A percentile compares a stretch with the other conserved stretches of the same genome.
phyloP scores from a whole-genome alignment of 176 grass and related monocot genomes.

The Chrysopogon serrulatus region DNA sequence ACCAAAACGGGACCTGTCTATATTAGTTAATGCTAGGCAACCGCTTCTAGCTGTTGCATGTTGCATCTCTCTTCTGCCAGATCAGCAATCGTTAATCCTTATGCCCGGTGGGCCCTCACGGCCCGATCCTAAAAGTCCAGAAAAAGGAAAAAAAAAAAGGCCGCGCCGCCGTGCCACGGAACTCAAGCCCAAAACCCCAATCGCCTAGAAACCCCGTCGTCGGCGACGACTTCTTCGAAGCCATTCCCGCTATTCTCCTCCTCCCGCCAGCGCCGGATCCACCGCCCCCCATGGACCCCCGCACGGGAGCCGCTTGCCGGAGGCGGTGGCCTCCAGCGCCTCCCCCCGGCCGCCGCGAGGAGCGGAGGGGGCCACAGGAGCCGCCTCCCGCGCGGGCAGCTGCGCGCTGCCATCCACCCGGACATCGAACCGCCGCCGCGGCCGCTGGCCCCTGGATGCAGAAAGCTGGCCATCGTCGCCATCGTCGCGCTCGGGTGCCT shows the following conservation, averaged over 20 bases:
- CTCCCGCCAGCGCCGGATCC: neutral
- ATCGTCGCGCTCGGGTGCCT: constrained; percentile 57
- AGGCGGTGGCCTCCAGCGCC: constrained; percentile 30
- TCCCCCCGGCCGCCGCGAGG: constrained; percentile 19
- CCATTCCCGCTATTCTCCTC: neutral
- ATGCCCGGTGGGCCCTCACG: neutral
- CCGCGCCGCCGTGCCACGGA: neutral
- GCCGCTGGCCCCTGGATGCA: constrained; percentile 58
- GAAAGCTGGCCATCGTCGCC: constrained; percentile 58
- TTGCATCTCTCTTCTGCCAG: neutral
- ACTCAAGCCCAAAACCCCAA: neutral
- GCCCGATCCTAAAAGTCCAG: neutral
- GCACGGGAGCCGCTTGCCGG: neutral
- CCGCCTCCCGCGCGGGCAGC: constrained; percentile 10
- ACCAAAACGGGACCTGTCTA: too few species aligned
- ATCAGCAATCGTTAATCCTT: neutral
- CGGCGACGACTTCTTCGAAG: neutral
- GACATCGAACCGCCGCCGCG: constrained; percentile 71
- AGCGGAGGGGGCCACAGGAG: neutral
- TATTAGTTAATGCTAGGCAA: too few species aligned
- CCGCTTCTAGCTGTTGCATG: neutral
- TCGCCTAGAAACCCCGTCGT: constrained; percentile 29
- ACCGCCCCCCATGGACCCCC: constrained; percentile 26
- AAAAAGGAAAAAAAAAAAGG: neutral
- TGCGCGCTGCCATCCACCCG: constrained; percentile 34